phyloP scores from a whole-genome alignment of 2,329 filamentous ascomycete genomes.

The Dothidotthia symphoricarpi region DNA sequence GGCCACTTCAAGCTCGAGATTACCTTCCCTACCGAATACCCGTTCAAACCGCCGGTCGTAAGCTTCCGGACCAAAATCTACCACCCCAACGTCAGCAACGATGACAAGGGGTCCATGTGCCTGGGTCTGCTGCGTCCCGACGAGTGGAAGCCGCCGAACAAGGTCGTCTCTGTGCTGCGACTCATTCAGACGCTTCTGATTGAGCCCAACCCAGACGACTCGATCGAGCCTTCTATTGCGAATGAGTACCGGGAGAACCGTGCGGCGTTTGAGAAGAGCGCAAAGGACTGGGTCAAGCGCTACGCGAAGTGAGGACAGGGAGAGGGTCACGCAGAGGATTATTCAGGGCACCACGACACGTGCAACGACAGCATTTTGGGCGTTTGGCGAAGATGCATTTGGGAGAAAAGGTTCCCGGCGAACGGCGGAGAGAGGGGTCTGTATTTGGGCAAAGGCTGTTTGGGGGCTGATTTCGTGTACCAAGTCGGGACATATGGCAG shows the following conservation, averaged over 20 bases:
- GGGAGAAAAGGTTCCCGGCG: no score
- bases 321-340: no score
- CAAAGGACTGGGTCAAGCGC: slow-evolving; percentile 68
- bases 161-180: slow-evolving; percentile 71
- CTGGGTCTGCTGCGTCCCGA: slow-evolving; percentile 78
- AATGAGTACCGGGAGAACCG: slow-evolving; percentile 74
- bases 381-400: slow-evolving; percentile 26
- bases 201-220: slow-evolving; percentile 85
- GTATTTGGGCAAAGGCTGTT: no score
- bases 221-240: slow-evolving; percentile 81
- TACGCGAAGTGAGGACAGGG: slow-evolving; percentile 57
- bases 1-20: slow-evolving; percentile 74
- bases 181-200: slow-evolving; percentile 71
- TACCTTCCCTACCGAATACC: slow-evolving; percentile 74
- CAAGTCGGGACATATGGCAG: no score
- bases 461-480: no score
- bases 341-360: no score
- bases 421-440: no score
- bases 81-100: slow-evolving; percentile 92
- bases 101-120: slow-evolving; percentile 81
- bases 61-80: slow-evolving; percentile 88
- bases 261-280: slow-evolving; percentile 70
- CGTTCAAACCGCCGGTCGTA: slow-evolving; percentile 81
- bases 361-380: slow-evolving; percentile 28
- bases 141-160: slow-evolving; percentile 87